Evolutionary conservation across 2,329 filamentous ascomycete species (phyloP).

Genomic region (Pseudogymnoascus sp.): DNA sequence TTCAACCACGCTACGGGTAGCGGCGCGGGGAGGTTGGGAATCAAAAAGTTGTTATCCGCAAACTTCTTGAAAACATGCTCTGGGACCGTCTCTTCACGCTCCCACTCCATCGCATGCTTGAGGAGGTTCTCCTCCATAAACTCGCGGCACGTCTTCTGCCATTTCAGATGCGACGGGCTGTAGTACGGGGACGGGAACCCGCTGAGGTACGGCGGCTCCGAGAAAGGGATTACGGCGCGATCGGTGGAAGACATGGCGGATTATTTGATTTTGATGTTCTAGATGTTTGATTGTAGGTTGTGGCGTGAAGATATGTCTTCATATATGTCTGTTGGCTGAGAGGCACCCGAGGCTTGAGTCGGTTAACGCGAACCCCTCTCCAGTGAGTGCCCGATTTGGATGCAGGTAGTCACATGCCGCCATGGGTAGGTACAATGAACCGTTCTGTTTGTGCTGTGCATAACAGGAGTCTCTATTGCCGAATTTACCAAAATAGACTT

Average conservation of each 20-base stretch:
- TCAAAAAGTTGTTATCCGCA: conserved; percentile 55
- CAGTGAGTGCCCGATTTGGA: not conserved
- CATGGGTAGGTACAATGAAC: not conserved
- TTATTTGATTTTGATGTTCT: not conserved
- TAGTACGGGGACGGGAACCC: conserved; percentile 66
- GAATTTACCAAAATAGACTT: not conserved
- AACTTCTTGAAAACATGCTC: conserved; percentile 57
- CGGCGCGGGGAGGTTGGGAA: conserved; percentile 62
- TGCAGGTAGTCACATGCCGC: not conserved
- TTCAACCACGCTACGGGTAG: conserved; percentile 61
- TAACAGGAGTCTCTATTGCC: not conserved
- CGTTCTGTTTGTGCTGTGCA: not conserved
- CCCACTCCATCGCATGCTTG: conserved; percentile 59
- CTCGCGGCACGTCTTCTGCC: conserved; percentile 58
- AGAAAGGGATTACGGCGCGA: conserved; percentile 49
- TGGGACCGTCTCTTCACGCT: conserved; percentile 49
- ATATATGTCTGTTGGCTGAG: conserved; percentile 4
- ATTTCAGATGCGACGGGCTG: conserved; percentile 53
- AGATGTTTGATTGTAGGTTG: not conserved
- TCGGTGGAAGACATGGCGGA: not conserved
- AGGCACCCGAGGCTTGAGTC: not conserved
- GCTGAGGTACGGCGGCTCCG: conserved; percentile 62
- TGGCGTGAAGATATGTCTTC: not conserved
- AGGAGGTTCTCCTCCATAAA: conserved; percentile 57
- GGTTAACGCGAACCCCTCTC: conserved; percentile 1